Base-by-base conservation (phyloP, 2,329 filamentous ascomycete genomes). In the Diaporthe humulicola region DNA sequence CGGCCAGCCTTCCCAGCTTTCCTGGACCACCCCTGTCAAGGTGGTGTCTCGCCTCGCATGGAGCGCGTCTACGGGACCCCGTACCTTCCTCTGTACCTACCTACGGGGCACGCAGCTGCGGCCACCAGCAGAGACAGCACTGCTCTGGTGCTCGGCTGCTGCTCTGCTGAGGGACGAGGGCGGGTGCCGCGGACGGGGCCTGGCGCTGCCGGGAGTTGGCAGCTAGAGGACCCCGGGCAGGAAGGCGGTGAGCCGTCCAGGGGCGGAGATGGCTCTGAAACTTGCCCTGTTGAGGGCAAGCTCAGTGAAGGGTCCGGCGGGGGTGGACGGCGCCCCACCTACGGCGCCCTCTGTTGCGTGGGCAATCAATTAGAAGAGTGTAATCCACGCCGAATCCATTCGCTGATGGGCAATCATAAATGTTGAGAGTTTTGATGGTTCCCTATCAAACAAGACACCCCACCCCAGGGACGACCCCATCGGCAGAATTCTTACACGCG, bases 381-480 rank as follows among this genome's bases (percentile, higher is more conserved):
- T 14, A 54, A 69, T 69, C 48, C 48, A 48, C 33, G 48, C 64
- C 33, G 28, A 69, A 69, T 54, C 48, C 45, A 69, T 69, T 69
- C 64, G 64, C 64, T 69, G n/a, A 54, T 69, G 64, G 64, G 30
- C 64, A 69, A 69, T 64, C 40, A 64, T 40, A 54, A 69, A 52
- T 69, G 64, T 69, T 69, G 64, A 69, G 64, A 45, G 48, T 54
- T 69, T 69, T 69, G 48, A 69, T 69, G 64, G 33, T 69, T 69
- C 64, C 64, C 64, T 69, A 69, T 69, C 64, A 69, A 40, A 54
- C 48, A 17, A 15, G 4, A 8, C 12, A 22, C 30, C 64, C 64
- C 64, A 69, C 64, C 10, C 28, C 45, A 54, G 48, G 25, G 5
- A n/a, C 45, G 48, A 48, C 64, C 45, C 64, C 64, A 69, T 69